Evolutionary conservation across 495 filamentous ascomycete genomes (phyloP).

Genomic region (Penicillium pulvis): DNA sequence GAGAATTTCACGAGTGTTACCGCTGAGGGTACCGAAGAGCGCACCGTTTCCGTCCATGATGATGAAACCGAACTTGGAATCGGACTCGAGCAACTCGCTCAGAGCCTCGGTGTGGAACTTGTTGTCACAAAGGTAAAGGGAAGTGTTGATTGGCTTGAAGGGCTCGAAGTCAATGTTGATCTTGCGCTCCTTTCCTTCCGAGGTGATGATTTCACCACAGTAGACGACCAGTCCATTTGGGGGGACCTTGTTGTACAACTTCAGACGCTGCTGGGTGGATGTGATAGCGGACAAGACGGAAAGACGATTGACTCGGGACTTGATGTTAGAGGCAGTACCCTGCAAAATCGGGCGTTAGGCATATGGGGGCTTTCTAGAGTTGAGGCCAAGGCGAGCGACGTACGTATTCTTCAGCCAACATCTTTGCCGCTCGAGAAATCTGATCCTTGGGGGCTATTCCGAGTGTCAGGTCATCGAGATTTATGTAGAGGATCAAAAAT

Average conservation of each 20-base stretch:
- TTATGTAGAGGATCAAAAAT: background rate
- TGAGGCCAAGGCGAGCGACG: conserved; percentile 34
- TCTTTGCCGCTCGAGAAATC: conserved; percentile 92
- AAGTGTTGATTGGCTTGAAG: conserved; percentile 99
- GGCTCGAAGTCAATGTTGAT: conserved; percentile 99
- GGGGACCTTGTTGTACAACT: conserved; percentile 97
- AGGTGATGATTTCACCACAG: conserved; percentile 99
- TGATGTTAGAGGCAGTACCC: conserved; percentile 99
- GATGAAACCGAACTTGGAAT: conserved; percentile 99
- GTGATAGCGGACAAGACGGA: conserved; percentile 98
- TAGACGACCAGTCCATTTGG: conserved; percentile 97
- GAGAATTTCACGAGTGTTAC: conserved; percentile 94
- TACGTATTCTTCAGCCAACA: conserved; percentile 99
- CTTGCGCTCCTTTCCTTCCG: conserved; percentile 97
- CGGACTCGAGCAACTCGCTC: conserved; percentile 93
- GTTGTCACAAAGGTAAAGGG: conserved; percentile 98
- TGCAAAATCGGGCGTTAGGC: conserved; percentile 30
- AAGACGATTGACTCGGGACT: conserved; percentile 97
- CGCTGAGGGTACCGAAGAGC: conserved; percentile 92
- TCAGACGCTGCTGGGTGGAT: conserved; percentile 96
- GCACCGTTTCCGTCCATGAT: conserved; percentile 99
- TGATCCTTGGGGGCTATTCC: conserved; percentile 90
- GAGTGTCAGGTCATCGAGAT: conserved; percentile 19
- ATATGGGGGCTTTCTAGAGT: background rate
- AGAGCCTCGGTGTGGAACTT: conserved; percentile 99